Conservation (phyloP, 257 asterid genomes). For the Fraxinus cuspidata region DNA sequence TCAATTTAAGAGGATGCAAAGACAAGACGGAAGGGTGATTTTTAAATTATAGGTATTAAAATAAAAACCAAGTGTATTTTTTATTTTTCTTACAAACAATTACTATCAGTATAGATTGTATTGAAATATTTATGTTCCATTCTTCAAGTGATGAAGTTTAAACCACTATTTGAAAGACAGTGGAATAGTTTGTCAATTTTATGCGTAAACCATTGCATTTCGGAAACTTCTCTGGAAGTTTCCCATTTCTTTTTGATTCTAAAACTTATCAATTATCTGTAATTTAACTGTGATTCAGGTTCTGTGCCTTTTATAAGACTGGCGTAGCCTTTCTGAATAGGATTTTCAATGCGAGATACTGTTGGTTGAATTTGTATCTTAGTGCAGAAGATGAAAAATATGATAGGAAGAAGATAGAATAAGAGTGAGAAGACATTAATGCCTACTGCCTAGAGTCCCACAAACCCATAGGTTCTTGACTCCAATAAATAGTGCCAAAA, state of each 20-base stretch:
- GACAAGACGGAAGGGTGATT: not conserved
- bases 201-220: not conserved
- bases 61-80: not conserved
- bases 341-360: not conserved
- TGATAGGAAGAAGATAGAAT: not conserved
- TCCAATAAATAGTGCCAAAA: slow-evolving; percentile 13
- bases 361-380: slow-evolving; percentile 8
- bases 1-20: slow-evolving; percentile 4
- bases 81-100: not conserved
- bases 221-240: not conserved
- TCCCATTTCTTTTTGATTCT: not conserved
- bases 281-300: not conserved
- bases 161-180: not conserved
- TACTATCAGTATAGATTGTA: not conserved
- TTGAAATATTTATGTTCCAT: not conserved
- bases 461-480: not conserved
- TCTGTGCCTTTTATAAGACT: slow-evolving; percentile 1
- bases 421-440: not conserved
- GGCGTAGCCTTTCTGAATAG: not conserved
- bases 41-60: not conserved
- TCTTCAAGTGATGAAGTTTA: not conserved
- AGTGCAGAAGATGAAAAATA: slow-evolving; percentile 1
- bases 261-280: slow-evolving; percentile 10
- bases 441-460: not conserved
- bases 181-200: not conserved